phyloP scores from a whole-genome alignment of 768 basidiomycete species.

The Sarcodon sp. region DNA sequence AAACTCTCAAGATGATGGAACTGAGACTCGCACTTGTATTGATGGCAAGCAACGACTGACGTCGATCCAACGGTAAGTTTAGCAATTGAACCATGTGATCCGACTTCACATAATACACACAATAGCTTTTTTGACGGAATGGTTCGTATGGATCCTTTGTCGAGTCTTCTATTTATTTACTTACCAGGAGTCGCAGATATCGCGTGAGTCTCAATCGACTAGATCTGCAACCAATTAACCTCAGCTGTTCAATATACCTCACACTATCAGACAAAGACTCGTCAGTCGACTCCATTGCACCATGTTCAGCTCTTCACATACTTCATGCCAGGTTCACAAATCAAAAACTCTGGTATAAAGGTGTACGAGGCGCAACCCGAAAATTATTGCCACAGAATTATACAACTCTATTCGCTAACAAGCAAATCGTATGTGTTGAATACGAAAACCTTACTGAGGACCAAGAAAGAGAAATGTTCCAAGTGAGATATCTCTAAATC shows the following conservation, averaged over 20 bases:
- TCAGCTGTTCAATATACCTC: not conserved
- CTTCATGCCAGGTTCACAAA: conserved; percentile 18
- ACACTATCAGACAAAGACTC: conserved; percentile 26
- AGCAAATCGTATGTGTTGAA: conserved; percentile 69
- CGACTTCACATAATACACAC: not conserved
- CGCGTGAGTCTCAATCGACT: conserved; percentile 26
- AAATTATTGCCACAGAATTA: conserved; percentile 40
- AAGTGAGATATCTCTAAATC: conserved; percentile 26
- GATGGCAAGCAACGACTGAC: conserved; percentile 78
- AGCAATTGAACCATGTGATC: not conserved
- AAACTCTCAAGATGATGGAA: conserved; percentile 41
- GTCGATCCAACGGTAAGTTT: conserved; percentile 50
- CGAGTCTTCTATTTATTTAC: not conserved
- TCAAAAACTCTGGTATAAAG: conserved; percentile 45
- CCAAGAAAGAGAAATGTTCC: conserved; percentile 62
- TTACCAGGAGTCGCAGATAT: conserved; percentile 28
- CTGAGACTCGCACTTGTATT: conserved; percentile 55
- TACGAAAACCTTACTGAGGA: conserved; percentile 35
- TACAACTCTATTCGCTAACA: conserved; percentile 48
- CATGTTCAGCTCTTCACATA: not conserved
- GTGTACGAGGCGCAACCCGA: conserved; percentile 8
- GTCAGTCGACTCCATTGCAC: conserved; percentile 18
- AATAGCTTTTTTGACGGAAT: conserved; percentile 56
- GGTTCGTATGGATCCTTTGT: conserved; percentile 23
- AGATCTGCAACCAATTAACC: not conserved